Evolutionary conservation across 257 asterid species (phyloP).

Genomic region (Jaltomata sinuosa): DNA sequence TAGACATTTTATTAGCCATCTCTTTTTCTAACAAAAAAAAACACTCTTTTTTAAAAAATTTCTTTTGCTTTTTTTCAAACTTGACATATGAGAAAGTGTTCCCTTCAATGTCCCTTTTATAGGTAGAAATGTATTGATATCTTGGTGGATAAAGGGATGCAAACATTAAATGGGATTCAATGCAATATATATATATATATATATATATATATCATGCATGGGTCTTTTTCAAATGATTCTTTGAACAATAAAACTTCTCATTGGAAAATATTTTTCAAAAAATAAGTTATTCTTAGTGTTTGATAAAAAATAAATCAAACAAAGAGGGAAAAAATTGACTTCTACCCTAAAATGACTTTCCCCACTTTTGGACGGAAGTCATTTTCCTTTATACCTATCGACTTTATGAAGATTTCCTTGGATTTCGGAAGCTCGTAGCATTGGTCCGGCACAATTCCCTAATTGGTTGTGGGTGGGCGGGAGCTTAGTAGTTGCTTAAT

Average conservation of each 20-base stretch:
- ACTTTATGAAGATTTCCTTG: too few species aligned
- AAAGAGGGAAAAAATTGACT: too few species aligned
- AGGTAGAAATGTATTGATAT: not conserved
- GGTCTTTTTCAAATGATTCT: not conserved
- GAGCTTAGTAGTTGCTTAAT: too few species aligned
- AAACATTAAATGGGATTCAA: slow-evolving; percentile 15
- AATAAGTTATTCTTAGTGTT: too few species aligned
- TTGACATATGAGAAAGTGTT: not conserved
- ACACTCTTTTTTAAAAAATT: not conserved
- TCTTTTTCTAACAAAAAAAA: not conserved
- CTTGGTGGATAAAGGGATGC: not conserved
- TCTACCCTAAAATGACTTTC: too few species aligned
- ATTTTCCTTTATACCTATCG: too few species aligned
- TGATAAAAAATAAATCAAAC: too few species aligned
- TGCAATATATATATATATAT: not conserved
- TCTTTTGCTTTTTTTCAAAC: not conserved
- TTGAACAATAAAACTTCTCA: not conserved
- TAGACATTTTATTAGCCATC: slow-evolving; percentile 19
- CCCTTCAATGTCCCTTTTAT: not conserved
- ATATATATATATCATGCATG: not conserved
- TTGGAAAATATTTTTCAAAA: too few species aligned
- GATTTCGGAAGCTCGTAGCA: too few species aligned
- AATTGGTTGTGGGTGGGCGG: too few species aligned
- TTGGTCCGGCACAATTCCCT: too few species aligned
- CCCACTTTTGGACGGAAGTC: too few species aligned